Base-by-base conservation (phyloP, 2,329 filamentous ascomycete species). In the Magnaporthales sp. region DNA sequence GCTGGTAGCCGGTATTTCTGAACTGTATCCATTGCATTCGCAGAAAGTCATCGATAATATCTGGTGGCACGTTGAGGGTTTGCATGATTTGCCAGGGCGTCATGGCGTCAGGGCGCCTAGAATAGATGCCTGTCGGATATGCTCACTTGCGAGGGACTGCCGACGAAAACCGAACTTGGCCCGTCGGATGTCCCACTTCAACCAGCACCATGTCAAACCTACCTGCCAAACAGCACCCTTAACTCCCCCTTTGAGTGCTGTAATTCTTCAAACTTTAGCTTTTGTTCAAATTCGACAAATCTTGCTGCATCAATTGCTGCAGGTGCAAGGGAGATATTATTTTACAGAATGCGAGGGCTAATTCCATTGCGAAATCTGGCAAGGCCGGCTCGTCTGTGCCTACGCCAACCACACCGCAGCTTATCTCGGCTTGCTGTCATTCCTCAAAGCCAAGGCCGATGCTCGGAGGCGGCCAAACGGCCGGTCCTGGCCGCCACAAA, bases 341-440 rank as follows among this genome's bases (percentile, higher is more conserved):
- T 51, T 51, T 5, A 3, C 13, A 60, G 8, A 22, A 60, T 60
- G 56, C 56, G 56, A 2, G 56, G 56, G 7, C 13, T 60, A 19
- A 27, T 9, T 7, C 56, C 56, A 27, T 27, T 60, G 13, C 56
- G 27, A 27, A 26, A 24, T 19, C 56, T 60, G 56, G 56, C 56
- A 24, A 60, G 56, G 56, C 56, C 56, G 24, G 22, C 56, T 60
- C 56, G 56, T 9, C 24, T 60, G 26, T 60, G 56, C 56, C 63
- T 64, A 19, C 63, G 63, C 63, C 63, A 64, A 29, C 29, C 63
- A 26, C 38, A 54, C 13, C 63, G 63, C 38, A n/a, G 38, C 38
- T 38, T 64, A 8, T 64, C 63, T 22, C 38, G 63, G 26, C 32
- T 64, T 46, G 32, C 26, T 38, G 63, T 26, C 63, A 27, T 26